These are phyloP conservation scores for Aquanectria penicillioides DNA, from an alignment of 2,329 filamentous ascomycete genomes.

Conservation along the genomic window DNA sequence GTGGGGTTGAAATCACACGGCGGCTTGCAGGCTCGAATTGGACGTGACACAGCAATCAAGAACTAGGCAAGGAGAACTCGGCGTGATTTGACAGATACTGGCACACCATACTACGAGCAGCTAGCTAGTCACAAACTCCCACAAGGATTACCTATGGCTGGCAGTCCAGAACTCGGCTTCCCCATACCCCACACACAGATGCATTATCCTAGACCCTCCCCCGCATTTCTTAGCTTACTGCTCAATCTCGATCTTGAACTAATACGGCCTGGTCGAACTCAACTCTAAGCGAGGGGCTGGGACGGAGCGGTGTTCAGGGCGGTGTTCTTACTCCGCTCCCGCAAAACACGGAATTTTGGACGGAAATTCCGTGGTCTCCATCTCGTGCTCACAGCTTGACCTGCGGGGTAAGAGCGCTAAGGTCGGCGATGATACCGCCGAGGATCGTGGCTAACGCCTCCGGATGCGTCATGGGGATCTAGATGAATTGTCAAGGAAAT, in stretches of 20 bases:
- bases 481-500: neutral
- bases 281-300: neutral
- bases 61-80: neutral
- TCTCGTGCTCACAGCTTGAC: neutral
- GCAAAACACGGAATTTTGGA: neutral
- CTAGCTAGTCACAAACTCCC: neutral
- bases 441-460: neutral
- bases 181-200: constrained; percentile 1
- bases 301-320: too few species aligned
- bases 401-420: neutral
- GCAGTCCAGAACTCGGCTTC: neutral
- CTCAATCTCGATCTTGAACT: neutral
- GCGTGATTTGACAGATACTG: neutral
- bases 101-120: neutral
- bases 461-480: constrained; percentile 17
- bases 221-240: neutral
- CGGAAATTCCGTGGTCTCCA: neutral
- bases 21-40: neutral
- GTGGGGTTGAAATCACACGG: neutral
- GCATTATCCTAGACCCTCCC: constrained; percentile 3
- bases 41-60: neutral
- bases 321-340: neutral
- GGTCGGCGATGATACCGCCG: neutral
- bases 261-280: neutral
- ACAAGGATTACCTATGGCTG: neutral